Percentiles rank a stretch among this genome's conserved stretches.
These are phyloP conservation scores for Blumeriella jaapii DNA, from an alignment of 2,329 filamentous ascomycete species.

Conservation along the genomic window DNA sequence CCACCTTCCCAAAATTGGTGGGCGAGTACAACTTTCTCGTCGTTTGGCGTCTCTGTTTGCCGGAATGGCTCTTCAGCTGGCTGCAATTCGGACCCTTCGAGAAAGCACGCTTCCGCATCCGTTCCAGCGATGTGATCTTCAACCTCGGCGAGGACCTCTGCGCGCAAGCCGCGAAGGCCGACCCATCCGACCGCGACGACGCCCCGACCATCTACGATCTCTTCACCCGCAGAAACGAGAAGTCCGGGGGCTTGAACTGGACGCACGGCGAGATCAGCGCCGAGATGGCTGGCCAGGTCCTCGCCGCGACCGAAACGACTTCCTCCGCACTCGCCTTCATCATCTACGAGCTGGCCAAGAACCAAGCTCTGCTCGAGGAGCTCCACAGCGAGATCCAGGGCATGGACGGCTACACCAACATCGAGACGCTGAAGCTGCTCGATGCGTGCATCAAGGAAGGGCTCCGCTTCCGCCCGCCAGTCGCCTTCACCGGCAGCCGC, in stretches of 20 bases:
- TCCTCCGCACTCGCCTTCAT: conserved; percentile 9
- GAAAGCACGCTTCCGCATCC: conserved; percentile 4
- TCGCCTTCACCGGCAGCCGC: conserved; percentile 5
- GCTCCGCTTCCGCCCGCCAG: conserved; percentile 8
- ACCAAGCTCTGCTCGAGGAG: conserved; percentile 1
- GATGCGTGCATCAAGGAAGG: conserved; percentile 9
- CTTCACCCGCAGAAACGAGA: conserved; percentile 4
- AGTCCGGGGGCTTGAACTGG: not conserved
- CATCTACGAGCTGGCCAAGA: conserved; percentile 6
- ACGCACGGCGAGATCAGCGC: not conserved
- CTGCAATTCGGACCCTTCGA: conserved; percentile 5
- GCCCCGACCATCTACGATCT: too few species aligned
- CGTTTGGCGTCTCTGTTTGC: conserved; percentile 10
- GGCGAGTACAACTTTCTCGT: conserved; percentile 12
- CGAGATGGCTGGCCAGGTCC: conserved; percentile 6
- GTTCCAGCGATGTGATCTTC: conserved; percentile 7
- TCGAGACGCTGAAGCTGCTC: conserved; percentile 6
- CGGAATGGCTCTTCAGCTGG: conserved; percentile 9
- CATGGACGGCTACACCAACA: conserved; percentile 2
- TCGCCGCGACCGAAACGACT: conserved; percentile 9
- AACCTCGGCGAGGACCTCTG: conserved; percentile 4
- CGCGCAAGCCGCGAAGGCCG: not conserved
- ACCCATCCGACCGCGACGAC: too few species aligned
- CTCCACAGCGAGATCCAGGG: conserved; percentile 4
- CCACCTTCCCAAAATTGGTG: conserved; percentile 7